A percentile compares a stretch with the other conserved stretches of the same genome.
phyloP scores from a whole-genome alignment of 768 basidiomycete genomes.

The Suillus weaverae region DNA sequence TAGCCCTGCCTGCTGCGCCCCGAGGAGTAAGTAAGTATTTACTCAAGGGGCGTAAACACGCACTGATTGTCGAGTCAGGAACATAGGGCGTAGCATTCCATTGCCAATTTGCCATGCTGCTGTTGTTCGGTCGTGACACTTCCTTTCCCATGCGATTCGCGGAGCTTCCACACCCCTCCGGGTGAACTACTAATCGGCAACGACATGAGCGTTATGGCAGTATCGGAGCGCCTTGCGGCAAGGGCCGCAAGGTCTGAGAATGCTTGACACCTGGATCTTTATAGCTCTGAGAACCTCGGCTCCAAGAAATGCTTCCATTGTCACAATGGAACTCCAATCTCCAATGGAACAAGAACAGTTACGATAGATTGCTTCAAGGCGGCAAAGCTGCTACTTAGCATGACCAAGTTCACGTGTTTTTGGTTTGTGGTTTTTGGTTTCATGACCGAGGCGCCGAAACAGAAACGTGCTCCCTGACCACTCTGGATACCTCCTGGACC shows the following conservation, averaged over 20 bases:
- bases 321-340: slow-evolving; percentile 1
- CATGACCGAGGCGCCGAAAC: slow-evolving; percentile 2
- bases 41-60: neutral
- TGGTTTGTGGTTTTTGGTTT: neutral
- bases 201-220: neutral
- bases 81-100: neutral
- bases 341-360: neutral
- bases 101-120: neutral
- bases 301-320: neutral
- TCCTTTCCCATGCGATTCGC: slow-evolving; percentile 6
- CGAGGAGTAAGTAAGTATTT: neutral
- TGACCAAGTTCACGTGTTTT: neutral
- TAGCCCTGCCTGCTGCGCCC: neutral
- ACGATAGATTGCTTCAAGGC: neutral
- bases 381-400: neutral
- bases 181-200: slow-evolving; percentile 1
- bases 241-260: slow-evolving; percentile 1
- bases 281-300: slow-evolving; percentile 1
- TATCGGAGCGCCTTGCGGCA: neutral
- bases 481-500: neutral
- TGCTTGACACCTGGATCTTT: neutral
- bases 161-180: slow-evolving; percentile 5
- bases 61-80: neutral
- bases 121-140: neutral
- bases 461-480: neutral